Conservation (phyloP, 2,329 filamentous ascomycete genomes). For the Penicillium sp. region DNA sequence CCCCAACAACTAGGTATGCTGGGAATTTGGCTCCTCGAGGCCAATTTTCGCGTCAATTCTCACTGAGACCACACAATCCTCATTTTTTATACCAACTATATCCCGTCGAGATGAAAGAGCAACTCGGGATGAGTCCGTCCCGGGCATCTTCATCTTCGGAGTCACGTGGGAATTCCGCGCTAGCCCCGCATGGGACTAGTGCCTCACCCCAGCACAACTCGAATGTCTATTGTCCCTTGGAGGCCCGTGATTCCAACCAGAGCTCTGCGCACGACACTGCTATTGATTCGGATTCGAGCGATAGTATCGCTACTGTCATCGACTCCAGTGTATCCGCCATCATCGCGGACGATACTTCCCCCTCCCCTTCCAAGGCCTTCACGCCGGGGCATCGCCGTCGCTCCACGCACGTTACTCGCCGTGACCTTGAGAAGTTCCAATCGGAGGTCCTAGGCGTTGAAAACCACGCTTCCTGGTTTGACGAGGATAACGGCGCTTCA, state of each 20-base stretch:
- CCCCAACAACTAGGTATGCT: constrained; percentile 10
- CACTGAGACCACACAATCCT: not conserved
- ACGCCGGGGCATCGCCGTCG: constrained; percentile 42
- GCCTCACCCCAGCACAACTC: constrained; percentile 8
- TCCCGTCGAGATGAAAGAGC: constrained; percentile 18
- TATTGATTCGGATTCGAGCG: constrained; percentile 1
- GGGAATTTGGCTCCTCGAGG: not conserved
- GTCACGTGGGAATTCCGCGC: constrained; percentile 2
- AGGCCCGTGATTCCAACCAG: constrained; percentile 1
- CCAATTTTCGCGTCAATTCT: not conserved
- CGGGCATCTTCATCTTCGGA: not conserved
- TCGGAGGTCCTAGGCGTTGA: constrained; percentile 36
- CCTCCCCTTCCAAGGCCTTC: constrained; percentile 34
- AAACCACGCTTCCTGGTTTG: constrained; percentile 28
- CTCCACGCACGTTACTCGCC: constrained; percentile 41
- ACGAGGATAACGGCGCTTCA: constrained; percentile 29
- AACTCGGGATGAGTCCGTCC: constrained; percentile 15
- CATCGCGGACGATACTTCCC: constrained; percentile 30
- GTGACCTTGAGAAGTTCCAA: constrained; percentile 39
- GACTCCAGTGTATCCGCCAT: constrained; percentile 24
- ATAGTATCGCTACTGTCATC: constrained; percentile 1
- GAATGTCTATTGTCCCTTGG: not conserved
- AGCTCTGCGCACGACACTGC: constrained; percentile 2
- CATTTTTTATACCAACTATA: constrained; percentile 13
- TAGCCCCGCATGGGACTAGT: constrained; percentile 6